These are phyloP conservation scores for Clausena lansium DNA, from an alignment of 345 rosid genomes.

Conservation along the genomic window DNA sequence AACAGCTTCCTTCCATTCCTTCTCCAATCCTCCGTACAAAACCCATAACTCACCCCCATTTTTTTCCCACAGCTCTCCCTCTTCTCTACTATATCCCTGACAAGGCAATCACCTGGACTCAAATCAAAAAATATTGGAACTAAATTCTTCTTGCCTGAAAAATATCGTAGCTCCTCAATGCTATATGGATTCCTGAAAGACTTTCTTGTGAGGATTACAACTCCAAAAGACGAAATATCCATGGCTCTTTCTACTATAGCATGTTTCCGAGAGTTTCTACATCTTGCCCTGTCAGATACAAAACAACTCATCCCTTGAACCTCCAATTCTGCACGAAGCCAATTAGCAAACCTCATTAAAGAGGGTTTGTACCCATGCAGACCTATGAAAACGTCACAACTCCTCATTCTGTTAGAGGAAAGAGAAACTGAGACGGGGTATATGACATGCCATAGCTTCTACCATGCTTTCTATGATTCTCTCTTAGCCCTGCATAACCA, in stretches of 20 bases:
- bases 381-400: constrained; percentile 85
- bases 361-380: constrained; percentile 78
- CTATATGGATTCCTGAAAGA: constrained; percentile 74
- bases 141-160: constrained; percentile 78
- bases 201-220: constrained; percentile 75
- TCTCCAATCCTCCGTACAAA: constrained; percentile 81
- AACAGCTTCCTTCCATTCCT: constrained; percentile 93
- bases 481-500: constrained; percentile 28
- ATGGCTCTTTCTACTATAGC: constrained; percentile 71
- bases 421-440: constrained; percentile 61
- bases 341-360: constrained; percentile 69
- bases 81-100: constrained; percentile 90
- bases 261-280: constrained; percentile 70
- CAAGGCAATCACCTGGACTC: constrained; percentile 79
- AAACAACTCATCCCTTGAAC: constrained; percentile 92
- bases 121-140: constrained; percentile 89
- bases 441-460: constrained; percentile 37
- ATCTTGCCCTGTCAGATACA: constrained; percentile 70
- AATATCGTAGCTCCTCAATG: constrained; percentile 83
- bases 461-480: constrained; percentile 38
- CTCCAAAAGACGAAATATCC: constrained; percentile 84
- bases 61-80: constrained; percentile 95
- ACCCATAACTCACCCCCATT: constrained; percentile 87
- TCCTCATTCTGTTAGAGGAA: constrained; percentile 62
- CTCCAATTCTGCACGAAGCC: constrained; percentile 91